Evolutionary conservation across 2,329 filamentous ascomycete genomes (phyloP).

Genomic region (Sordariomycetes sp.): DNA sequence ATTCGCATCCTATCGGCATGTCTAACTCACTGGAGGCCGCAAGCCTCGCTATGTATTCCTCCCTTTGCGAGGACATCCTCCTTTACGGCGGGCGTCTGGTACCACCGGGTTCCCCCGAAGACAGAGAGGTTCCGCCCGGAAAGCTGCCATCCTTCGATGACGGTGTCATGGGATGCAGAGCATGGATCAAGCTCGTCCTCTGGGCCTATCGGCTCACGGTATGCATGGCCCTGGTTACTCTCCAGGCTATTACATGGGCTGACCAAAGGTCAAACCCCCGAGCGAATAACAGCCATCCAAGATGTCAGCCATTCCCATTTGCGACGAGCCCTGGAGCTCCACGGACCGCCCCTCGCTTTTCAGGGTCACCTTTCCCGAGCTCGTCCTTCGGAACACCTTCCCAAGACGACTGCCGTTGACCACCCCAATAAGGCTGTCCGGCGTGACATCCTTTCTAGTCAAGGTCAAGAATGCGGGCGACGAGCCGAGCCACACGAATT

Average conservation of each 20-base stretch:
- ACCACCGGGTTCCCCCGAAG: background rate
- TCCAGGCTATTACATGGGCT: background rate
- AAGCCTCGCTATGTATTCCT: too few relatives aligned
- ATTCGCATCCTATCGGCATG: too few relatives aligned
- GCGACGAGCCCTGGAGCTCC: background rate
- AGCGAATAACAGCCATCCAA: background rate
- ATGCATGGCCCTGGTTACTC: background rate
- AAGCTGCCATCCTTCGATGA: background rate
- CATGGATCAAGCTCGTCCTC: background rate
- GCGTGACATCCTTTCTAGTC: background rate
- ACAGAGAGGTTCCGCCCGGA: background rate
- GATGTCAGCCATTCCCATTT: background rate
- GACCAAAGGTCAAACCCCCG: background rate
- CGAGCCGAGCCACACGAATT: background rate
- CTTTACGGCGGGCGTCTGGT: background rate
- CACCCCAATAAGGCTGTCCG: background rate
- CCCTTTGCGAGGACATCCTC: too few relatives aligned
- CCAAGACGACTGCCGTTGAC: background rate
- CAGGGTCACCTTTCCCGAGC: background rate
- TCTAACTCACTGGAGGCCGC: too few relatives aligned
- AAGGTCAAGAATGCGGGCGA: background rate
- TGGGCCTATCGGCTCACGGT: background rate
- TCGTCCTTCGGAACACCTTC: background rate
- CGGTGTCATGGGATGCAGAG: background rate
- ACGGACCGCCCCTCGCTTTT: background rate